Evolutionary conservation across 164 flowering plant species (phyloP), one percentile per base, ranked within the genome.

Genomic region (Stephania cephalantha): DNA sequence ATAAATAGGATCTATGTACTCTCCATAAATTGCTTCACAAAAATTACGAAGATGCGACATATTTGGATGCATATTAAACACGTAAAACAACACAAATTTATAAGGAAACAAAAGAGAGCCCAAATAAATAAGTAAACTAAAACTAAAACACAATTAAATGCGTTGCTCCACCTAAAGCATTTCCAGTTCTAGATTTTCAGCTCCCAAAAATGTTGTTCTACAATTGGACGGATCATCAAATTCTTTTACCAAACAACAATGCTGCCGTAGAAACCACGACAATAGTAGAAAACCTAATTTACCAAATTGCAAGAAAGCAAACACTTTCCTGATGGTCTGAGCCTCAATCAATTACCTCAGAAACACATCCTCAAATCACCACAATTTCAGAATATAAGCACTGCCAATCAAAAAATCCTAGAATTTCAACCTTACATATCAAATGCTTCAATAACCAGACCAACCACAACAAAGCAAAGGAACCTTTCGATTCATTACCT

Each of bases 401-500:
- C 31, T 66, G 7, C 69, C 35, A 2, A 25, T 66, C 35, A 66
- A 66, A 7, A 0, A 66, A 66, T 66, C 29, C 69, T 35, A 66
- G 42, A 66, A 58, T n/a, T 58, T 17, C 42, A 58, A 17, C 5
- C 20, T n/a, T 7, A 0, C 65, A 18, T 15, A 58, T 58, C 65
- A 18, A 58, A 58, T 17, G 17, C 65, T n/a, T 58, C 22, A 1
- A 58, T 18, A 68, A 68, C 30, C 13, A 12, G 6, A 12, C 25
- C 5, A 9, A 71, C n/a, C 22, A 12, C 46, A 52, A 68, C 1
- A 35, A 58, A 69, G 42, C 50, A 15, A 30, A 12, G 63, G 29
- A 71, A 6, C 67, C 78, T 63, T 18, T n/a, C 22, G 22, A 11
- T 13, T 35, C 31, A 58, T 72, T 46, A 90, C 99, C 97, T 94